A percentile compares a stretch with the other conserved stretches of the same genome.
These are phyloP conservation scores for Ceratocystis huliohia DNA, from an alignment of 2,329 filamentous ascomycete genomes.

Conservation along the genomic window DNA sequence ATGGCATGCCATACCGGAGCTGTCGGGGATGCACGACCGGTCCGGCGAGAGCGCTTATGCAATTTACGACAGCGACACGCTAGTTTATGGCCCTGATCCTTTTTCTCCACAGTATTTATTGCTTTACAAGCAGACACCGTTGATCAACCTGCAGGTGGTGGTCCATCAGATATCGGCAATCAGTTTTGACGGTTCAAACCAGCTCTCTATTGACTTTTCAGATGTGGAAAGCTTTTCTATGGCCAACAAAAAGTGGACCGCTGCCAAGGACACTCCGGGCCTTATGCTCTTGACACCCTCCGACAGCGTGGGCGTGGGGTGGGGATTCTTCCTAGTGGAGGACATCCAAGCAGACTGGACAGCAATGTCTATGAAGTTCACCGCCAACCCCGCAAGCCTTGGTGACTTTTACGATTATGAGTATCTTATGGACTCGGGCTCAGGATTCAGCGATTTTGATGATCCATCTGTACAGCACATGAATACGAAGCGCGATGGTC, in stretches of 20 bases:
- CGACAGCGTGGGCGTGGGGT: neutral
- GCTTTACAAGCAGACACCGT: neutral
- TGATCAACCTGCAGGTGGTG: neutral
- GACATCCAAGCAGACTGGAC: neutral
- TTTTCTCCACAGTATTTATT: conserved; percentile 4
- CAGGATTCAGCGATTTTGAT: conserved; percentile 6
- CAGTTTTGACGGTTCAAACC: neutral
- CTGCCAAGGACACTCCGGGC: neutral
- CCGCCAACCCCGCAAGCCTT: neutral
- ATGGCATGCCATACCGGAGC: neutral
- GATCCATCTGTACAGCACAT: neutral
- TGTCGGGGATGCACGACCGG: neutral
- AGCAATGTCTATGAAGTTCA: neutral
- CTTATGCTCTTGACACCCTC: conserved; percentile 3
- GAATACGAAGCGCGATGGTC: neutral
- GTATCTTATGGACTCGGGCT: conserved; percentile 5
- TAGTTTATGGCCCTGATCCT: neutral
- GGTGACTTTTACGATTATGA: conserved; percentile 11
- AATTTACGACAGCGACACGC: neutral
- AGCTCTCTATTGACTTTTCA: neutral
- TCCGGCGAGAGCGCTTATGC: neutral
- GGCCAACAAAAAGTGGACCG: conserved; percentile 1
- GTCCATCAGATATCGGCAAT: neutral
- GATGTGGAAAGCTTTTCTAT: neutral
- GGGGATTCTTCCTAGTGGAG: neutral